phyloP scores from a whole-genome alignment of 352 stramenopile species.

The Phytopythium delawarense region DNA sequence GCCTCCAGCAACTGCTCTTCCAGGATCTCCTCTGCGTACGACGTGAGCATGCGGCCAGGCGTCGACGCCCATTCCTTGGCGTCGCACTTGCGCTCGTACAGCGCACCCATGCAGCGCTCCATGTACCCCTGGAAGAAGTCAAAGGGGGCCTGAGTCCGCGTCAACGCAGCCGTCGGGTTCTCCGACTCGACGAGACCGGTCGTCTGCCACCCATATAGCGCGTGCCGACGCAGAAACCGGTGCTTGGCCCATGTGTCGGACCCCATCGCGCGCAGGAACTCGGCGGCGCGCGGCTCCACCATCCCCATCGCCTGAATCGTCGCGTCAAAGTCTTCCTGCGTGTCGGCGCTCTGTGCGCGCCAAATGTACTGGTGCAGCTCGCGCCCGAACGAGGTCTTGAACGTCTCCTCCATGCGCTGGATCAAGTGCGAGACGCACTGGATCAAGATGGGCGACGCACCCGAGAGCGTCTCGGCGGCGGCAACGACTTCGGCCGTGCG shows the following conservation, averaged over 20 bases:
- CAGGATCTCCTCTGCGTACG: slow-evolving; percentile 29
- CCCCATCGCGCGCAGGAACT: slow-evolving; percentile 20
- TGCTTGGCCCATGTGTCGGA: slow-evolving; percentile 34
- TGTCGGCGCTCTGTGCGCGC: slow-evolving; percentile 28
- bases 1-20: slow-evolving; percentile 26
- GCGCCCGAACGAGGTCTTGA: slow-evolving; percentile 23
- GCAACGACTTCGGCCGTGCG: slow-evolving; percentile 20
- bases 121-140: slow-evolving; percentile 47
- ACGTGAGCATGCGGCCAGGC: slow-evolving; percentile 20
- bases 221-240: slow-evolving; percentile 27
- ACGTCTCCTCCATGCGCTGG: slow-evolving; percentile 20
- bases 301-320: slow-evolving; percentile 17
- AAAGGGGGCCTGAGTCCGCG: slow-evolving; percentile 26
- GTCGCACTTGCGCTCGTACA: slow-evolving; percentile 40
- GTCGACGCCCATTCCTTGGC: slow-evolving; percentile 22
- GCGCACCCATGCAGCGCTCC: slow-evolving; percentile 33
- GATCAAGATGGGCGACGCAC: slow-evolving; percentile 28
- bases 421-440: slow-evolving; percentile 34
- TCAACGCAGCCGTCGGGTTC: slow-evolving; percentile 14
- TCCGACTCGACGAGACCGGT: slow-evolving; percentile 21
- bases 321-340: slow-evolving; percentile 22
- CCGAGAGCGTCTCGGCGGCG: slow-evolving; percentile 24
- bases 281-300: slow-evolving; percentile 13
- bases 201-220: slow-evolving; percentile 36
- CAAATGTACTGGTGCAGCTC: slow-evolving; percentile 19